A percentile compares a stretch with the other conserved stretches of the same genome.
These are phyloP conservation scores for Alternaria triticina DNA, from an alignment of 2,329 filamentous ascomycete species.

Conservation along the genomic window DNA sequence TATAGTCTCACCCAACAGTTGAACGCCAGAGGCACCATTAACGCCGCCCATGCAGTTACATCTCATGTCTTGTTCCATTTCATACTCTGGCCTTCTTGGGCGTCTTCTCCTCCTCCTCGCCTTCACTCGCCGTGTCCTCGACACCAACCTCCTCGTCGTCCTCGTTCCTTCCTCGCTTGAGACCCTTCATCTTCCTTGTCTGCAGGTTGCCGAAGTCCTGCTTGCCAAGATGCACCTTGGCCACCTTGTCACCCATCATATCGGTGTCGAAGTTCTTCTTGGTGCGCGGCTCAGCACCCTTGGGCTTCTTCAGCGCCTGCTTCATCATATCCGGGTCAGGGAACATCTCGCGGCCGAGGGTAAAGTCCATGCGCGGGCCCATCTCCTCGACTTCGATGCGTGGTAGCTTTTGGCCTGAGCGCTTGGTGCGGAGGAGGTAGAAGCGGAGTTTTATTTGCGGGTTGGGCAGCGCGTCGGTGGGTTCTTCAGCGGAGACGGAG, in stretches of 20 bases:
- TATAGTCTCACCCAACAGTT: slow-evolving; percentile 30
- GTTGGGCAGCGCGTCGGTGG: slow-evolving; percentile 51
- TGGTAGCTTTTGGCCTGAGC: slow-evolving; percentile 84
- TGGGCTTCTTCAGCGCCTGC: slow-evolving; percentile 87
- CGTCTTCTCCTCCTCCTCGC: slow-evolving; percentile 23
- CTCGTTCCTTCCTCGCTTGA: slow-evolving; percentile 75
- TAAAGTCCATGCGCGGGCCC: slow-evolving; percentile 91
- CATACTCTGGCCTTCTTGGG: slow-evolving; percentile 37
- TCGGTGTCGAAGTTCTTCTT: slow-evolving; percentile 98
- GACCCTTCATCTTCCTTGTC: slow-evolving; percentile 98
- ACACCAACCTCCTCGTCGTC: slow-evolving; percentile 42
- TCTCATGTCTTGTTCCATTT: not conserved
- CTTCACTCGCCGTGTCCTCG: slow-evolving; percentile 30
- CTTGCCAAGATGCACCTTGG: slow-evolving; percentile 86
- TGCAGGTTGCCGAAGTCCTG: slow-evolving; percentile 88
- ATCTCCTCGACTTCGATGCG: slow-evolving; percentile 95
- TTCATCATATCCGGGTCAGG: slow-evolving; percentile 82
- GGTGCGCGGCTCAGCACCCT: slow-evolving; percentile 73
- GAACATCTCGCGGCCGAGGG: slow-evolving; percentile 79
- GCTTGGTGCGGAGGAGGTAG: slow-evolving; percentile 86
- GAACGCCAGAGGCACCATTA: slow-evolving; percentile 30
- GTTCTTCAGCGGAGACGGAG: slow-evolving; percentile 74
- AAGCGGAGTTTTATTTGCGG: slow-evolving; percentile 70
- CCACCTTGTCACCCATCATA: slow-evolving; percentile 93
- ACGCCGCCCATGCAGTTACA: slow-evolving; percentile 39